Base-by-base conservation (phyloP, 1,284 basidiomycete species). In the Trichosporon sp. region DNA sequence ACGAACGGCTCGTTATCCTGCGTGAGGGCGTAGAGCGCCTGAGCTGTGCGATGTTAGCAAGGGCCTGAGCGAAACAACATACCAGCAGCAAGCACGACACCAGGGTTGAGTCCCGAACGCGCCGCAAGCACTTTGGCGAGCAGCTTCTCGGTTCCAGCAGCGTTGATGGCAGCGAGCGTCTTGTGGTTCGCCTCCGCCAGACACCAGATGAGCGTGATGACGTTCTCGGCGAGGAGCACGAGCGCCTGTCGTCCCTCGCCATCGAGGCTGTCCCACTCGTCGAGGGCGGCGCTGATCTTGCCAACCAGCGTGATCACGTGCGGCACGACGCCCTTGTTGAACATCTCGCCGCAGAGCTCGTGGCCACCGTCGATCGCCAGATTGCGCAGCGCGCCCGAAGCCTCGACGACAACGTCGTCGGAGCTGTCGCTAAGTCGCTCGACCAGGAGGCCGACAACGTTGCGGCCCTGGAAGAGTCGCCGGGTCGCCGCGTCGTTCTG, bases 301-400 rank as follows among this genome's bases (percentile, higher is more conserved):
- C 70, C 69, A 32, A 73, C 76, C 16, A 80, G 70, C 4, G 73
- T 71, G 14, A 65, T 70, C 23, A 79, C 59, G 58, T 78, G 90
- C 1, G 87, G 84, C 61, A 95, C 83, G 60, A 96, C 87, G 69
- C 90, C 90, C 82, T 96, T 96, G 81, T 97, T 96, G 81, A 89
- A 95, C 91, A 97, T 95, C 79, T 96, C 92, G 3, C 89, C 90
- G 72, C 92, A 94, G 46, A 95, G 90, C 73, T 95, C 92, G 73
- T 90, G 90, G 46, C 93, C 93, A 23, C 91, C 93, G 74, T 96
- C 93, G 73, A 97, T 89, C 71, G 92, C 94, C 25, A 96, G 81
- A 81, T 96, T 97, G 69, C 91, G 85, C 62, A 95, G 80, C 49
- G 91, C 87, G 29, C 93, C 94, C 67, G 86, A 85, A 46, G 93